A percentile compares a stretch with the other conserved stretches of the same genome.
These are phyloP conservation scores for Irpex rosettiformis DNA, from an alignment of 1,284 basidiomycete species.

Conservation along the genomic window DNA sequence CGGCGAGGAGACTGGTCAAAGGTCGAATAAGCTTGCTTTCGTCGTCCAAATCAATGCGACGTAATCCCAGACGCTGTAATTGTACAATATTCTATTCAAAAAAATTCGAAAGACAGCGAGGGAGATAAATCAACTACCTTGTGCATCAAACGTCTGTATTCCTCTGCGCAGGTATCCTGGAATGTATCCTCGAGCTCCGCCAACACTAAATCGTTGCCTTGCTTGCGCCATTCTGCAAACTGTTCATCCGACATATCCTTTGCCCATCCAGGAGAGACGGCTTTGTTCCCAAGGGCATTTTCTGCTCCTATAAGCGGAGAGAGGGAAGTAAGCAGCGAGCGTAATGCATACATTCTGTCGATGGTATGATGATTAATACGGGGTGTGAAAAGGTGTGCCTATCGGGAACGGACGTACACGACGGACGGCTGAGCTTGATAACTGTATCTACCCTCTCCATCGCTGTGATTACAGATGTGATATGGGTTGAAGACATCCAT, in stretches of 20 bases:
- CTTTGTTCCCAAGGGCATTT: slow-evolving; percentile 45
- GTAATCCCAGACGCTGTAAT: slow-evolving; percentile 75
- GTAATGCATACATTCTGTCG: slow-evolving; percentile 70
- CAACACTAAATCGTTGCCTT: slow-evolving; percentile 48
- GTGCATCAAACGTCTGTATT: slow-evolving; percentile 66
- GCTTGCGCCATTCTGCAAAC: slow-evolving; percentile 58
- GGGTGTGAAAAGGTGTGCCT: slow-evolving; percentile 59
- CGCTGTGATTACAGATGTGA: slow-evolving; percentile 94
- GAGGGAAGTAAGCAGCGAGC: slow-evolving; percentile 70
- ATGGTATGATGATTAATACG: slow-evolving; percentile 17
- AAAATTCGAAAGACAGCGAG: background rate
- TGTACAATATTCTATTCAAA: slow-evolving; percentile 4
- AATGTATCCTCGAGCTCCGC: slow-evolving; percentile 57
- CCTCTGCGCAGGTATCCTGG: slow-evolving; percentile 51
- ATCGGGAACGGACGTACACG: slow-evolving; percentile 35
- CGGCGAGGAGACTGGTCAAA: slow-evolving; percentile 67
- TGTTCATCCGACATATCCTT: slow-evolving; percentile 48
- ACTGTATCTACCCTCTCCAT: slow-evolving; percentile 82
- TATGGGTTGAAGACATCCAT: slow-evolving; percentile 87
- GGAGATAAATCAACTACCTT: slow-evolving; percentile 42
- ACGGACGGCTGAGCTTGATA: slow-evolving; percentile 53
- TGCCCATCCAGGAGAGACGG: slow-evolving; percentile 64
- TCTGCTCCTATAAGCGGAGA: slow-evolving; percentile 85
- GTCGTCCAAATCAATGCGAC: slow-evolving; percentile 50
- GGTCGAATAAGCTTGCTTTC: slow-evolving; percentile 57